phyloP scores from a whole-genome alignment of 1,139 yeast species.

The Sugiyamaella neomexicana region DNA sequence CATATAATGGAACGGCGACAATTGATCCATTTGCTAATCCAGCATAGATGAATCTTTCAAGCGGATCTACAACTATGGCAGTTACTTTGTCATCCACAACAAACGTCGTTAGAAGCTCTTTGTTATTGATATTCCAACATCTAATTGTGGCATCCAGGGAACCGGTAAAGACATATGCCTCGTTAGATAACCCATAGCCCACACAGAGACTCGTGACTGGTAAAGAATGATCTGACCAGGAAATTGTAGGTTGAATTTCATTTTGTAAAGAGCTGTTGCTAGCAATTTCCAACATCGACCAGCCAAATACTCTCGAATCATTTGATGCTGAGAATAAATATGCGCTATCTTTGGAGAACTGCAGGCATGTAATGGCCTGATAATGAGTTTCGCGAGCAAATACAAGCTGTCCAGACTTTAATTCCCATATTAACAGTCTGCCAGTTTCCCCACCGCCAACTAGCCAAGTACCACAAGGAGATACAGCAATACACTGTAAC shows the following conservation, averaged over 20 bases:
- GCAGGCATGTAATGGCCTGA: slow-evolving; percentile 64
- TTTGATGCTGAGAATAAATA: slow-evolving; percentile 73
- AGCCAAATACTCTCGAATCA: slow-evolving; percentile 77
- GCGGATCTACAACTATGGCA: slow-evolving; percentile 72
- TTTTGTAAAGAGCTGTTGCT: slow-evolving; percentile 40
- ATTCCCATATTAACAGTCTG: slow-evolving; percentile 79
- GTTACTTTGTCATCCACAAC: slow-evolving; percentile 61
- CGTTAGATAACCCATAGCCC: slow-evolving; percentile 55
- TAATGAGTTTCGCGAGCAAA: slow-evolving; percentile 82
- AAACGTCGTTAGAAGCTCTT: slow-evolving; percentile 62
- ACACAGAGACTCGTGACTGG: slow-evolving; percentile 64
- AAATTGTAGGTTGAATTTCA: slow-evolving; percentile 45
- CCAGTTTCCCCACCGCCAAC: slow-evolving; percentile 79
- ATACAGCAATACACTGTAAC: slow-evolving; percentile 56
- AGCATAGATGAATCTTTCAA: slow-evolving; percentile 70
- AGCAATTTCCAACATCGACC: slow-evolving; percentile 67
- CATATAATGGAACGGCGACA: slow-evolving; percentile 58
- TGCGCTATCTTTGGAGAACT: slow-evolving; percentile 64
- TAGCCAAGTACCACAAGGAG: slow-evolving; percentile 55
- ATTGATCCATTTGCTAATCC: slow-evolving; percentile 69
- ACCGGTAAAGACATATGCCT: slow-evolving; percentile 65
- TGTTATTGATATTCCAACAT: slow-evolving; percentile 40
- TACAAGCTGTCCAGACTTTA: slow-evolving; percentile 72
- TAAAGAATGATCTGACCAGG: slow-evolving; percentile 74
- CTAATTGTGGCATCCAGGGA: slow-evolving; percentile 78